These are phyloP conservation scores for Dactylellina sp. DNA, from an alignment of 2,329 filamentous ascomycete genomes.

Conservation along the genomic window DNA sequence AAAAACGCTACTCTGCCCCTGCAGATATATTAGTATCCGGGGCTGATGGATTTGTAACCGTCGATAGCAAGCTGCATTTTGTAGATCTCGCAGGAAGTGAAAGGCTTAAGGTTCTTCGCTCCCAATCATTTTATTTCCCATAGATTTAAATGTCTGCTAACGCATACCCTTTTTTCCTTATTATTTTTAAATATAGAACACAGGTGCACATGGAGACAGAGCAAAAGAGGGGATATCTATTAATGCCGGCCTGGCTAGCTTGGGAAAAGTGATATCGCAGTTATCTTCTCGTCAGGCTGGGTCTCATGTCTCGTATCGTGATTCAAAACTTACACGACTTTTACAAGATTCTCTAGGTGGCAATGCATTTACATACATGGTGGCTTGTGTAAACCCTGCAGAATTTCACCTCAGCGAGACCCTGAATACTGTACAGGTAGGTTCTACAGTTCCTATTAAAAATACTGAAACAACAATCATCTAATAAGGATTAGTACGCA, in stretches of 20 bases:
- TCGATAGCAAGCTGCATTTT: conserved; percentile 98
- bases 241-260: conserved; percentile 91
- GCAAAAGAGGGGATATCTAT: conserved; percentile 98
- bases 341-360: conserved; percentile 96
- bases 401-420: conserved; percentile 98
- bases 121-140: background rate
- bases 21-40: conserved; percentile 79
- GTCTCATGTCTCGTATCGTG: conserved; percentile 94
- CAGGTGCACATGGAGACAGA: conserved; percentile 90
- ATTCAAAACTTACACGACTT: conserved; percentile 94
- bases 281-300: conserved; percentile 88
- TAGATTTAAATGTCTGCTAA: conserved; percentile 1
- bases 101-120: conserved; percentile 75
- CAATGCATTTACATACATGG: conserved; percentile 99
- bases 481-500: conserved; percentile 74
- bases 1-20: conserved; percentile 86
- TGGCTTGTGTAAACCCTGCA: conserved; percentile 95
- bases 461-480: conserved; percentile 1
- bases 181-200: conserved; percentile 72
- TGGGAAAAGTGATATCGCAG: conserved; percentile 98
- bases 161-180: no score
- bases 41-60: conserved; percentile 77
- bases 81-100: conserved; percentile 98
- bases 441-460: background rate
- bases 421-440: conserved; percentile 82